phyloP scores from a whole-genome alignment of 805 yeast genomes.

The Scheffersomyces ergatensis region DNA sequence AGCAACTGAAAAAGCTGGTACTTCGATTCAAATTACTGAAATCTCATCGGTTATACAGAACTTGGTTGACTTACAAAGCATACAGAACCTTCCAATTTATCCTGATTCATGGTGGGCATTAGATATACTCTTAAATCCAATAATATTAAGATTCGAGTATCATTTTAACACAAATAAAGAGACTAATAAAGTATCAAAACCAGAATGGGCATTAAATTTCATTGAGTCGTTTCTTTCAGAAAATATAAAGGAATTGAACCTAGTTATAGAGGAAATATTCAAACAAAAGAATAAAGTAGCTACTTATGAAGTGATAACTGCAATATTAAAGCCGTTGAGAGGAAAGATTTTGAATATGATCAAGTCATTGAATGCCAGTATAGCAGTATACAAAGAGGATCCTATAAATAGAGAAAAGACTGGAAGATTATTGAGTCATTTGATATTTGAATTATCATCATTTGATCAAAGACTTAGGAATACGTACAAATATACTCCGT shows the following conservation, averaged over 20 bases:
- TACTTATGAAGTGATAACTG: conserved; percentile 40
- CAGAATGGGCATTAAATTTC: conserved; percentile 67
- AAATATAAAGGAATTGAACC: conserved; percentile 38
- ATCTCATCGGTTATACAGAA: conserved; percentile 10
- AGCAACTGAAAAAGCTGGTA: conserved; percentile 8
- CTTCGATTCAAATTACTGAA: conserved; percentile 6
- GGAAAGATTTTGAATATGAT: conserved; percentile 36
- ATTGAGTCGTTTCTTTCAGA: conserved; percentile 41
- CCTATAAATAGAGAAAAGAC: conserved; percentile 26
- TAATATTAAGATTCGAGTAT: conserved; percentile 51
- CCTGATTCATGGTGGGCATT: conserved; percentile 51
- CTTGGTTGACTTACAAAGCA: conserved; percentile 30
- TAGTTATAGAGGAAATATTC: conserved; percentile 36
- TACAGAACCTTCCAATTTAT: conserved; percentile 22
- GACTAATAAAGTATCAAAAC: conserved; percentile 64
- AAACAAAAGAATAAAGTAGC: conserved; percentile 21
- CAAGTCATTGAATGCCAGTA: conserved; percentile 18
- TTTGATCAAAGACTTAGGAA: conserved; percentile 53
- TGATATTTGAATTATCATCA: conserved; percentile 53
- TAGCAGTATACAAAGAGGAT: conserved; percentile 13
- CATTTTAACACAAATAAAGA: conserved; percentile 56
- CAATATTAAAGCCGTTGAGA: conserved; percentile 46
- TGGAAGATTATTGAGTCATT: conserved; percentile 54
- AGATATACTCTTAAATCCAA: conserved; percentile 42
- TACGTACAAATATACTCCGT: conserved; percentile 47